Conservation (phyloP, 768 basidiomycete genomes). For the Ephemerocybe angulata region DNA sequence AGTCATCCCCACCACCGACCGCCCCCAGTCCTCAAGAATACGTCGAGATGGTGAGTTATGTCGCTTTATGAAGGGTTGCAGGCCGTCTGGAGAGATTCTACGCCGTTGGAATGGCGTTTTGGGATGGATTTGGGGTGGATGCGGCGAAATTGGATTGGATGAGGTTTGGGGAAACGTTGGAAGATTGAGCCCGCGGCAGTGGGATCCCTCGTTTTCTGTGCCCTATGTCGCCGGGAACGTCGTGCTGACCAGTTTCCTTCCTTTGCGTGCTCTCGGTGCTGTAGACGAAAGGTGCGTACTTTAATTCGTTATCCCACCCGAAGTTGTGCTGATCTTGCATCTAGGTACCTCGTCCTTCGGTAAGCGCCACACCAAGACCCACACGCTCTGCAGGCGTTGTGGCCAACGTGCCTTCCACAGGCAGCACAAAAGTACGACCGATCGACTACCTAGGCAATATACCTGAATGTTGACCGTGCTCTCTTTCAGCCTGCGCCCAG, state of each 20-base stretch:
- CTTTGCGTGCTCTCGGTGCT: no score
- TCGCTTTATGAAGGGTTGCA: neutral
- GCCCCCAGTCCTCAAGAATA: conserved; percentile 12
- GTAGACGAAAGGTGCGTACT: conserved; percentile 83
- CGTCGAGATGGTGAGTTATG: conserved; percentile 15
- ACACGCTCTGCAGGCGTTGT: conserved; percentile 97
- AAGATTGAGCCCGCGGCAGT: no score
- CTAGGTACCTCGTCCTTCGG: conserved; percentile 95
- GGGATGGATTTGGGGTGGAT: conserved; percentile 9
- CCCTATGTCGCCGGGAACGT: no score
- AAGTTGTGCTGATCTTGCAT: conserved; percentile 2
- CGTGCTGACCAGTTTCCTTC: no score
- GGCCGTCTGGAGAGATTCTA: neutral
- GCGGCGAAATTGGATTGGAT: conserved; percentile 9
- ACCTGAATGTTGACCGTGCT: neutral
- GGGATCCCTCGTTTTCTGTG: no score
- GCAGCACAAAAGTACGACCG: conserved; percentile 88
- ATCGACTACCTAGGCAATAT: neutral
- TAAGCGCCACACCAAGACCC: conserved; percentile 96
- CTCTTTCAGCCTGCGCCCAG: conserved; percentile 74
- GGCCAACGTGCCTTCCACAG: conserved; percentile 94
- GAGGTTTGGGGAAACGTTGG: neutral
- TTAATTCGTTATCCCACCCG: neutral
- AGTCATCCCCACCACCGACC: conserved; percentile 5
- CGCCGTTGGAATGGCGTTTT: no score